phyloP scores from a whole-genome alignment of 73 alveolate species.

The Symbiodinium natans region DNA sequence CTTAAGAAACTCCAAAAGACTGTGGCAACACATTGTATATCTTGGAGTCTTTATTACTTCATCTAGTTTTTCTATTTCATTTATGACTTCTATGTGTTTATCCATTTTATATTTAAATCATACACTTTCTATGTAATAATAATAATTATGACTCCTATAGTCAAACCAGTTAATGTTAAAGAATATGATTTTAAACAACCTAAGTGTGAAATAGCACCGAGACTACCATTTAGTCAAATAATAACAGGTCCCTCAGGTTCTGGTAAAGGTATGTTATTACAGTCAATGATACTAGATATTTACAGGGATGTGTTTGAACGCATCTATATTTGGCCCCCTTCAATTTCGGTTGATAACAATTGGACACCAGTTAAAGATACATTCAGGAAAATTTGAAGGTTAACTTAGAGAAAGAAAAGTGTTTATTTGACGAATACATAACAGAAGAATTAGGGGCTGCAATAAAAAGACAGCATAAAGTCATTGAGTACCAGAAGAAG shows the following conservation, averaged over 20 bases:
- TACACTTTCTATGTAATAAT: not conserved
- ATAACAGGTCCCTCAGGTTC: not conserved
- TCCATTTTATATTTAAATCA: not conserved
- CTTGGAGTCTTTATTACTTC: too few relatives aligned
- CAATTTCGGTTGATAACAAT: not conserved
- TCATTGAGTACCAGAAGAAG: not conserved
- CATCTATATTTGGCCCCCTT: not conserved
- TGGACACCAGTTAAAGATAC: not conserved
- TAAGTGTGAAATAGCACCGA: not conserved
- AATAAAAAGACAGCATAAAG: too few relatives aligned
- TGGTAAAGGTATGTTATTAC: not conserved
- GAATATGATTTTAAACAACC: not conserved
- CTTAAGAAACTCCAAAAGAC: too few relatives aligned
- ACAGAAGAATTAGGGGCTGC: too few relatives aligned
- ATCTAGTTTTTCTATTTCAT: not conserved
- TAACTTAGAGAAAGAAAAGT: not conserved
- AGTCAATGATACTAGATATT: not conserved
- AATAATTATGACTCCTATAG: not conserved
- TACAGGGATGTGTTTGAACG: not conserved
- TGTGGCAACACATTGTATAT: too few relatives aligned
- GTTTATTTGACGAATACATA: too few relatives aligned
- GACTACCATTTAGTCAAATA: not conserved
- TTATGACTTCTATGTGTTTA: not conserved
- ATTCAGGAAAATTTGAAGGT: not conserved
- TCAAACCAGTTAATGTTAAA: not conserved